Conservation (phyloP, 495 filamentous ascomycete species). For the Articulospora tetracladia region DNA sequence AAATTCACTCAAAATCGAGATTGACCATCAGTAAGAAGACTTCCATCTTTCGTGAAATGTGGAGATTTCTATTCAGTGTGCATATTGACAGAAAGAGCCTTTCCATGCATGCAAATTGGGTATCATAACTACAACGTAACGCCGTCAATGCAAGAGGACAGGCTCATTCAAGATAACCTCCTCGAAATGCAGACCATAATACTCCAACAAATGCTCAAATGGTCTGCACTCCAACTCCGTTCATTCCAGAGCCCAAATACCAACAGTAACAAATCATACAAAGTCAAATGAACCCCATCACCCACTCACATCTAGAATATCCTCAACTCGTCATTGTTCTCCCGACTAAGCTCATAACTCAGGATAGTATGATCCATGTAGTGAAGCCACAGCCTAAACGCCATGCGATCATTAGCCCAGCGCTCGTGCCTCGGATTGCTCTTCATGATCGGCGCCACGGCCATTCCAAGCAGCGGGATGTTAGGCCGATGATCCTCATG, state of each 20-base stretch:
- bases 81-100: too few species aligned
- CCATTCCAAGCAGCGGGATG: constrained; percentile 47
- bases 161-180: not conserved
- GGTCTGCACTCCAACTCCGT: not conserved
- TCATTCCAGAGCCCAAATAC: not conserved
- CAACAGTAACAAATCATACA: too few species aligned
- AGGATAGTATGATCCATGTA: constrained; percentile 75
- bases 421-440: not conserved
- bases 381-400: constrained; percentile 68
- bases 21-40: too few species aligned
- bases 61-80: too few species aligned
- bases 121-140: not conserved
- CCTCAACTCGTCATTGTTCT: constrained; percentile 15
- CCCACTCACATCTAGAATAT: constrained; percentile 14
- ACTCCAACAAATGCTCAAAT: not conserved
- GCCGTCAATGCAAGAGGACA: not conserved
- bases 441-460: constrained; percentile 25
- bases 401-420: constrained; percentile 29
- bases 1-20: too few species aligned
- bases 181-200: not conserved
- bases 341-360: constrained; percentile 67
- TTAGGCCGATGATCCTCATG: constrained; percentile 22
- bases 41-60: too few species aligned
- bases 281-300: constrained; percentile 4
- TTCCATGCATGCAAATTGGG: too few species aligned